Evolutionary conservation across 805 yeast species (phyloP), one percentile per base, ranked within the genome.

Genomic region (Myxozyma mucilagina): DNA sequence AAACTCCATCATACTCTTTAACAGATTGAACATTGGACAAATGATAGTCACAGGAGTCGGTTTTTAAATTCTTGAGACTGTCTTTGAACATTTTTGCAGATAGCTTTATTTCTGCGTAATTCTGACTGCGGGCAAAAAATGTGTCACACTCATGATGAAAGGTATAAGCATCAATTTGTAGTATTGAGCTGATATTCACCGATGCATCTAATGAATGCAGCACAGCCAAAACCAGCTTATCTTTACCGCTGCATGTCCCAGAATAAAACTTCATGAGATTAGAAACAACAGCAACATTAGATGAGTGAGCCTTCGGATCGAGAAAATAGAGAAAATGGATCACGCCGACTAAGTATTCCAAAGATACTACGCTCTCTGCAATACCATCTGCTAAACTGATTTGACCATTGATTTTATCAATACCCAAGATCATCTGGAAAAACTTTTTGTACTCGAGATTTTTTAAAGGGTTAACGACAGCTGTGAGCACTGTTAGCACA

Each of bases 211-310:
- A 76, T 11, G 72, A 71, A 56, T 79, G 77, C 48, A 93, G 70
- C 1, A 89, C 74, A 3, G 75, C 71, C 56, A 87, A 81, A 32
- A 93, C 69, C 1, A 91, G 60, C 56, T 82, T 70, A 70, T 93
- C 97, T 41, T 82, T 83, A 1, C 84, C 75, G 14, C 81, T 71
- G 1, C 78, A 74, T 0, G 92, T 78, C 3, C 96, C 97, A n/a
- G 74, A 72, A 70, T 87, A 90, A 48, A 82, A 76, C 6, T 73
- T 71, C 10, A 87, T 69, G 1, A 90, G 55, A 50, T 76, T 79
- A 31, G 79, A 79, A 69, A 85, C 82, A 8, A 87, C 71, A 44
- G 38, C 29, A 0, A 76, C 73, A 8, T 66, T 51, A 7, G 76
- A 83, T 0, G 90, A 78, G 56, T 81, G 81, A 36, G 75, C 75